phyloP scores from a whole-genome alignment of 176 grass and related monocot species.

The Miscanthus lutarioriparius region DNA sequence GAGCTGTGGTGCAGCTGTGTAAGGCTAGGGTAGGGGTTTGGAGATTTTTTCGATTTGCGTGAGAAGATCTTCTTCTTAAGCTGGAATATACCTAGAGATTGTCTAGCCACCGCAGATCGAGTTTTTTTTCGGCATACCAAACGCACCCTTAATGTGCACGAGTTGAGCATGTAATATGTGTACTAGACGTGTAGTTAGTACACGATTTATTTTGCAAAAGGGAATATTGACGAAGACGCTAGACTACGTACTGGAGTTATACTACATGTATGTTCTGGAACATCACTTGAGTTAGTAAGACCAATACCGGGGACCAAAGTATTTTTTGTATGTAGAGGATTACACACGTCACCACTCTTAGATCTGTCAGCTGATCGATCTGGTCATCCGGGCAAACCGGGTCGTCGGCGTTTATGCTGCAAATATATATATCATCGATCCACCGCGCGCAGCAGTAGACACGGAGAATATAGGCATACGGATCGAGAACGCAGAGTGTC shows the following conservation, averaged over 20 bases:
- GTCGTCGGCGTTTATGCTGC: conserved; percentile 5
- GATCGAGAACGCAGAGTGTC: background rate
- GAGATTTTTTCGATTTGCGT: too few species aligned
- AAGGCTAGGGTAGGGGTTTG: too few species aligned
- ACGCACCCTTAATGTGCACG: background rate
- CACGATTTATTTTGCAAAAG: background rate
- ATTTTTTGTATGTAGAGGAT: background rate
- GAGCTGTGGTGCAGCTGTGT: too few species aligned
- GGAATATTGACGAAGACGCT: too few species aligned
- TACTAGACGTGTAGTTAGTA: too few species aligned
- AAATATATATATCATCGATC: background rate
- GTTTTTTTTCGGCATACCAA: too few species aligned
- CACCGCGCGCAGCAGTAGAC: conserved; percentile 25
- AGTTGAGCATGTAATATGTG: background rate
- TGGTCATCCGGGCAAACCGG: conserved; percentile 22
- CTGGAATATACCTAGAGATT: too few species aligned
- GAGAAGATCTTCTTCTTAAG: too few species aligned
- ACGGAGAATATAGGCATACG: conserved; percentile 30
- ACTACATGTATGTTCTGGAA: background rate
- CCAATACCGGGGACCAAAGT: background rate
- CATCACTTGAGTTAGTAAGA: background rate
- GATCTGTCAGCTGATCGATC: background rate
- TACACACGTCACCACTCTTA: too few species aligned
- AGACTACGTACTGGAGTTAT: too few species aligned
- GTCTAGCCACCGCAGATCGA: too few species aligned